Conservation (phyloP, 805 yeast genomes). For the Candida loeiensis region DNA sequence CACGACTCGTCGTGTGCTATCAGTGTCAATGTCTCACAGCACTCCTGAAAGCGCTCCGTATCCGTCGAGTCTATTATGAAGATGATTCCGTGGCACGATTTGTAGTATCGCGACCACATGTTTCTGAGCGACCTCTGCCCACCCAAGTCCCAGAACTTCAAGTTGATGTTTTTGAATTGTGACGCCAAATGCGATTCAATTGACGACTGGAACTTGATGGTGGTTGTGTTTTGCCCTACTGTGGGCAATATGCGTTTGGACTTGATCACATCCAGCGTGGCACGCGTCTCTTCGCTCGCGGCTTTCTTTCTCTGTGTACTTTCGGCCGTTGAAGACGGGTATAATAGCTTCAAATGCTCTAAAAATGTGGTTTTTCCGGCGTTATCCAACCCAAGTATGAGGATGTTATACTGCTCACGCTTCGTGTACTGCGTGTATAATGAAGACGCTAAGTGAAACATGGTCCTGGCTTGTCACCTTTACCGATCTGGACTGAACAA, state of each 20-base stretch:
- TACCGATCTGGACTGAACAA: not conserved
- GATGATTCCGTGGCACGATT: conserved; percentile 84
- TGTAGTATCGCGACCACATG: conserved; percentile 86
- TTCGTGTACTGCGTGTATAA: conserved; percentile 43
- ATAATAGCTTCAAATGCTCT: conserved; percentile 39
- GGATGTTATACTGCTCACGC: conserved; percentile 44
- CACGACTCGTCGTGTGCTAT: conserved; percentile 46
- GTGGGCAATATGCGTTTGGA: conserved; percentile 78
- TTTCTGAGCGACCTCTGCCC: conserved; percentile 85
- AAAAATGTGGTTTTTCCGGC: conserved; percentile 80
- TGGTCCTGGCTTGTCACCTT: conserved; percentile 9
- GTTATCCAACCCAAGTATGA: conserved; percentile 88
- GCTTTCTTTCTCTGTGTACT: conserved; percentile 14
- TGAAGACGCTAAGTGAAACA: conserved; percentile 45
- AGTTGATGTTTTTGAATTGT: conserved; percentile 41
- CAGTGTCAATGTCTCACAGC: conserved; percentile 59
- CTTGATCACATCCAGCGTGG: conserved; percentile 26
- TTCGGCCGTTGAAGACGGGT: conserved; percentile 24
- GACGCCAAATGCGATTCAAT: conserved; percentile 30
- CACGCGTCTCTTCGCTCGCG: conserved; percentile 10
- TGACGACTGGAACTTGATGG: conserved; percentile 38
- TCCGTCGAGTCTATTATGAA: conserved; percentile 93
- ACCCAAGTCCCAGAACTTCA: conserved; percentile 95
- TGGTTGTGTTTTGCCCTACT: conserved; percentile 82
- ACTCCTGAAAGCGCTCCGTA: conserved; percentile 75